Evolutionary conservation across 2,329 filamentous ascomycete genomes (phyloP).

Genomic region (Cordyceps fumosorosea): DNA sequence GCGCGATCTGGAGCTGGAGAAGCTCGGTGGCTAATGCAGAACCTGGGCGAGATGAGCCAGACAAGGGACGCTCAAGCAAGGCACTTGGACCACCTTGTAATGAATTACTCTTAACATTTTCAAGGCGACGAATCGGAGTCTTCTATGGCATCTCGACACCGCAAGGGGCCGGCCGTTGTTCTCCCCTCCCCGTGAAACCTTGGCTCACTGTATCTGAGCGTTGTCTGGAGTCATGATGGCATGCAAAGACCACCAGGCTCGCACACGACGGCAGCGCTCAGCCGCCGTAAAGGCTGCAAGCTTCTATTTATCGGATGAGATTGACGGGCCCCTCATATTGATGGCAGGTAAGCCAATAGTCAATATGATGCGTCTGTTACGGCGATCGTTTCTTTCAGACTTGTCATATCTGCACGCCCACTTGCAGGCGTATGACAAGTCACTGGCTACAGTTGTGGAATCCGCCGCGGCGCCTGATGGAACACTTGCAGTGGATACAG

Average conservation of each 20-base stretch:
- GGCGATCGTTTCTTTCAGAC: background rate
- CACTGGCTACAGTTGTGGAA: background rate
- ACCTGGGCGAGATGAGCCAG: background rate
- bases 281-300: background rate
- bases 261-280: background rate
- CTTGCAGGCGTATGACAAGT: background rate
- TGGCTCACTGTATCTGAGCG: background rate
- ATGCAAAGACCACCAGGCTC: background rate
- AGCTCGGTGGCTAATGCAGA: background rate
- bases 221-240: background rate
- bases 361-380: background rate
- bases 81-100: background rate
- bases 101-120: background rate
- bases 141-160: background rate
- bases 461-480: background rate
- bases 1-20: constrained; percentile 9
- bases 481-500: constrained; percentile 6
- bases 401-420: background rate
- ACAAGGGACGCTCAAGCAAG: background rate
- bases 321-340: background rate
- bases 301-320: background rate
- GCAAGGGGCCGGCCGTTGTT: background rate
- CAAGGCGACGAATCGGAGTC: constrained; percentile 7
- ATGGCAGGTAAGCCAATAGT: background rate
- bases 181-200: background rate